Base-by-base conservation (phyloP, 2,329 filamentous ascomycete genomes). In the Westerdykella ornata region DNA sequence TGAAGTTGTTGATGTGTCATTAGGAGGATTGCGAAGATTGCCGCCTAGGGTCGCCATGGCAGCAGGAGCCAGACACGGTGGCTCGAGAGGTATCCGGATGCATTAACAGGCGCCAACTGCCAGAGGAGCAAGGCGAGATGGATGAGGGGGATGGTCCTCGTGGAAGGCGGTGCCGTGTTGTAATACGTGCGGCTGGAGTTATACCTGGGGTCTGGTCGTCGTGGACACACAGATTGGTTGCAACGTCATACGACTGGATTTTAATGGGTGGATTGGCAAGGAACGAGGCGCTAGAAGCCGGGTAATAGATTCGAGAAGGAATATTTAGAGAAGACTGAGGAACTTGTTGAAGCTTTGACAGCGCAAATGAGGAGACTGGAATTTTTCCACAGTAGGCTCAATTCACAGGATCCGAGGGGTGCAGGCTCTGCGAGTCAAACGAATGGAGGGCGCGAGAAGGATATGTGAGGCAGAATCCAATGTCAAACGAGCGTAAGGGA, bases 401-500 rank as follows among this genome's bases (percentile, higher is more conserved):
- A 37, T 41, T 22, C 35, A 36, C 38, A 37, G n/a, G 20, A 37
- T 33, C 38, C 22, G 40, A 42, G 43, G 31, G 19, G 42, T 12
- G 30, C 39, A 46, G 45, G 44, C 37, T 47, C 40, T 38, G 39
- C 48, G 39, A 45, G 37, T 45, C 36, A 47, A 63, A 57, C 36
- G 59, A 62, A 54, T 45, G 61, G 59, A 49, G 44, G 35, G 39
- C 36, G 47, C 20, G 44, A 39, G 48, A n/a, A 52, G 43, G 57
- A 53, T 51, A 53, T 32, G 38, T 47, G 46, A 44, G 39, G 45
- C 26, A 50, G 52, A 60, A 52, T 59, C 50, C 36, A 43, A 51
- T 48, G 51, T 62, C 57, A 65, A 66, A 65, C 59, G 61, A 66
- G 48, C 48, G 61, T 48, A 62, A 50, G 54, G 59, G 57, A 59